Evolutionary conservation across 192 early-diverging fungal genomes (phyloP).

Genomic region (Jimgerdemannia flammicorona): DNA sequence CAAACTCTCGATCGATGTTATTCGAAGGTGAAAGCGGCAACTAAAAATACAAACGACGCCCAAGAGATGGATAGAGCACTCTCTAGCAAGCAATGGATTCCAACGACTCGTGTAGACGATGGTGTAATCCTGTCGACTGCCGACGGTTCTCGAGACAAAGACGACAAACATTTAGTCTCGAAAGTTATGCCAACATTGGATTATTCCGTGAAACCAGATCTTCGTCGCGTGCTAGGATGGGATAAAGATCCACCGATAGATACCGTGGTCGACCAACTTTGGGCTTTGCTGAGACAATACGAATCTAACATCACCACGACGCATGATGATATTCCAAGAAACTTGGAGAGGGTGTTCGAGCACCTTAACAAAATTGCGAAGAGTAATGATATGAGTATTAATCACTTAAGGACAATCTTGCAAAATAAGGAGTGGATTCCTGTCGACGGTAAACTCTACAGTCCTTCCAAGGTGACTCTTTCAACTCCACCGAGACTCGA

Average conservation of each 20-base stretch:
- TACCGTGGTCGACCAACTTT: conserved; percentile 13
- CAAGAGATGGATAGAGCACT: neutral
- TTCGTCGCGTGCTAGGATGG: conserved; percentile 20
- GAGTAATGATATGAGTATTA: no score
- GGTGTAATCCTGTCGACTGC: neutral
- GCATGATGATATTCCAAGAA: neutral
- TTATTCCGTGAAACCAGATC: neutral
- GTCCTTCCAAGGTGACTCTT: no score
- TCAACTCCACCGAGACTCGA: no score
- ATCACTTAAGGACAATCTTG: no score
- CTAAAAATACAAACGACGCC: neutral
- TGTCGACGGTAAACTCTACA: no score
- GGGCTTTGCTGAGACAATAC: neutral
- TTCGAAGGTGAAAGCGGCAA: neutral
- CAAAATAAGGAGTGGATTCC: no score
- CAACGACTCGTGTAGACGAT: neutral
- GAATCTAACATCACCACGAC: neutral
- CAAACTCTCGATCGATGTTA: neutral
- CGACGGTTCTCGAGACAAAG: neutral
- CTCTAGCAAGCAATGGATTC: neutral
- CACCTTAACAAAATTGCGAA: no score
- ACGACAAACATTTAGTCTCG: neutral
- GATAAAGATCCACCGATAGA: conserved; percentile 15
- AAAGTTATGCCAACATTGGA: neutral
- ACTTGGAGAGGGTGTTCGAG: no score